Evolutionary conservation across 2,329 filamentous ascomycete genomes (phyloP).

Genomic region (Lachnellula suecica): DNA sequence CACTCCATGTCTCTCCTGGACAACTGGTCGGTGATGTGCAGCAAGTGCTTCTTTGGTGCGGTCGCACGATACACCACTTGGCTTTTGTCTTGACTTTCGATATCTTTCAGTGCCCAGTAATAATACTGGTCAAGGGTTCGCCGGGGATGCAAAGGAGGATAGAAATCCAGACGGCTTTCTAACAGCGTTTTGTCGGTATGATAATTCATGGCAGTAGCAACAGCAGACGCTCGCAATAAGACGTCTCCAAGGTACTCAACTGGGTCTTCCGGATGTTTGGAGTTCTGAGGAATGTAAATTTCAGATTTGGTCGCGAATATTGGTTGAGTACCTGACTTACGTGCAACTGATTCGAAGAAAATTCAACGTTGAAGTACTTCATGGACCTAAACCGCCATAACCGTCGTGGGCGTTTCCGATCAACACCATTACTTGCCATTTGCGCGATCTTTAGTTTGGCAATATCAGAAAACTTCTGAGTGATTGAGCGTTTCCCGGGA

Average conservation of each 20-base stretch:
- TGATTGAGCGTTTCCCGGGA: no score
- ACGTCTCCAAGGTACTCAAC: background rate
- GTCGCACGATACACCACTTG: constrained; percentile 15
- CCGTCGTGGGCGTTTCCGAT: no score
- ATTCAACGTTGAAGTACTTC: no score
- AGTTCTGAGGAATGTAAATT: background rate
- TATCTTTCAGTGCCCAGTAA: constrained; percentile 37
- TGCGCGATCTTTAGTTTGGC: no score
- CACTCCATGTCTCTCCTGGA: no score
- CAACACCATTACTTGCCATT: no score
- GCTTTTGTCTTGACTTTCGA: constrained; percentile 33
- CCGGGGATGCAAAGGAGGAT: constrained; percentile 39
- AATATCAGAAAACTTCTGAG: background rate
- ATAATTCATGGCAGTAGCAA: constrained; percentile 15
- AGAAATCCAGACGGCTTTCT: constrained; percentile 4
- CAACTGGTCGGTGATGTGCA: background rate
- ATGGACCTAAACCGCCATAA: no score
- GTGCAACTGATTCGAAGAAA: no score
- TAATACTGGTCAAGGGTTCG: constrained; percentile 45
- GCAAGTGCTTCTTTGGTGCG: background rate
- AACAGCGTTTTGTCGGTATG: constrained; percentile 15
- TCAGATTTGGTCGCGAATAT: no score
- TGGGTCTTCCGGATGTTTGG: background rate
- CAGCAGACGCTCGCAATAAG: constrained; percentile 3
- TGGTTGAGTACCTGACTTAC: no score